Evolutionary conservation across 169 alveolate genomes (phyloP), one percentile per base, ranked within the genome.

Genomic region (Hepatocystis sp.): DNA sequence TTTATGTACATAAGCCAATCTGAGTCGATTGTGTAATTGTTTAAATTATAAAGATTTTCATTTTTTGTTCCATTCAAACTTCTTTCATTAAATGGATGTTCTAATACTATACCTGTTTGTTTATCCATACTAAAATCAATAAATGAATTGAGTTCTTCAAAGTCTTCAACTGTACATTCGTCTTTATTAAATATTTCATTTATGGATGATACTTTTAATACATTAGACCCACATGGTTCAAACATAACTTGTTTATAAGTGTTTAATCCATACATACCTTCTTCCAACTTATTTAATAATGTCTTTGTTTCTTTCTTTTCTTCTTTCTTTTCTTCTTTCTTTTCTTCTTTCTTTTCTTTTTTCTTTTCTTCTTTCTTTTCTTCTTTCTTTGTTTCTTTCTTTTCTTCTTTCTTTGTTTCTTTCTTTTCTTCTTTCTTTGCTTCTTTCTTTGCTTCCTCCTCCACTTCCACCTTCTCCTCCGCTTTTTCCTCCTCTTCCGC

Each of bases 1-100:
- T 76, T 17, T n/a, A 76, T 76, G 47, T 76, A 76, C 44, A 51
- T 76, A 1, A 76, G 52, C 88, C 88, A 76, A 10, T 52, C 88
- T 13, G 56, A 71, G 39, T 76, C 88, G 4, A 76, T 53, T 15
- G n/a, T 15, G 42, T 58, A 76, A 23, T 58, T 42, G 4, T 58
- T 44, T 53, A 76, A 17, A 0, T n/a, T 2, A n/a, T 42, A 34
- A 58, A 76, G 10, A 21, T 25, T 55, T 8, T 23, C 36, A 7
- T 30, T 19, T 7, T 0, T 36, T n/a, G 25, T 0, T 7, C 51
- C 25, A 1, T 42, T 8, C 1, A 39, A 8, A n/a, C 40, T 64
- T 10, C 47, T 46, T 19, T 15, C 44, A 44, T 46, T 36, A n/a
- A n/a, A n/a, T 4, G 49, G 21, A 7, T 23, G 15, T 21, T 58